phyloP scores from a whole-genome alignment of 2,329 filamentous ascomycete species.

The Atkinsonella hypoxylon region DNA sequence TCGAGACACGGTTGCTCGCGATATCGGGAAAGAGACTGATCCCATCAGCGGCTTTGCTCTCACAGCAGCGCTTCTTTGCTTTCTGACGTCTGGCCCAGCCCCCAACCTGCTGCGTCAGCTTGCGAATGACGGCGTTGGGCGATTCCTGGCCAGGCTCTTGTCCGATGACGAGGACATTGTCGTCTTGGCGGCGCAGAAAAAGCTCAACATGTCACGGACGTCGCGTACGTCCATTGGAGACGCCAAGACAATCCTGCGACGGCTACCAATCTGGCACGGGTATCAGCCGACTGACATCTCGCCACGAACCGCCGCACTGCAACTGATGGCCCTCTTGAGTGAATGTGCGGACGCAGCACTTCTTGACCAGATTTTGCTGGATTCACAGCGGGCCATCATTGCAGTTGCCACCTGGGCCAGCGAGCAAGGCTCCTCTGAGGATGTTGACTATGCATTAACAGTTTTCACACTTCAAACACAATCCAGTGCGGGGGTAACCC shows the following conservation, averaged over 20 bases:
- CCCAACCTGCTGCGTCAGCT: slow-evolving; percentile 47
- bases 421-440: slow-evolving; percentile 8
- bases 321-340: slow-evolving; percentile 40
- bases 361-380: slow-evolving; percentile 17
- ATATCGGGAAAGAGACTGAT: slow-evolving; percentile 48
- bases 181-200: slow-evolving; percentile 50
- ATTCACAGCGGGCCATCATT: slow-evolving; percentile 16
- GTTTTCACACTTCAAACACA: slow-evolving; percentile 26
- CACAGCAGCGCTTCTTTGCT: slow-evolving; percentile 47
- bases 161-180: slow-evolving; percentile 40
- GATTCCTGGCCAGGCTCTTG: slow-evolving; percentile 45
- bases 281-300: slow-evolving; percentile 39
- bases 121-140: slow-evolving; percentile 38
- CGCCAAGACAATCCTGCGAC: slow-evolving; percentile 40
- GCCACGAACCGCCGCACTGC: slow-evolving; percentile 51
- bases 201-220: slow-evolving; percentile 56
- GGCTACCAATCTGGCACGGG: slow-evolving; percentile 49
- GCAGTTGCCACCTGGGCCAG: slow-evolving; percentile 13
- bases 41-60: slow-evolving; percentile 50
- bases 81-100: slow-evolving; percentile 49
- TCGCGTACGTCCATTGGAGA: slow-evolving; percentile 43
- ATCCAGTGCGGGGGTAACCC: slow-evolving; percentile 15
- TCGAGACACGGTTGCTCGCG: slow-evolving; percentile 54
- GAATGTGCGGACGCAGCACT: slow-evolving; percentile 16
- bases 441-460: slow-evolving; percentile 31